Percentiles rank a stretch among this genome's conserved stretches.
These are phyloP conservation scores for Stipa capillata DNA, from an alignment of 176 grass and related monocot genomes.

Conservation along the genomic window DNA sequence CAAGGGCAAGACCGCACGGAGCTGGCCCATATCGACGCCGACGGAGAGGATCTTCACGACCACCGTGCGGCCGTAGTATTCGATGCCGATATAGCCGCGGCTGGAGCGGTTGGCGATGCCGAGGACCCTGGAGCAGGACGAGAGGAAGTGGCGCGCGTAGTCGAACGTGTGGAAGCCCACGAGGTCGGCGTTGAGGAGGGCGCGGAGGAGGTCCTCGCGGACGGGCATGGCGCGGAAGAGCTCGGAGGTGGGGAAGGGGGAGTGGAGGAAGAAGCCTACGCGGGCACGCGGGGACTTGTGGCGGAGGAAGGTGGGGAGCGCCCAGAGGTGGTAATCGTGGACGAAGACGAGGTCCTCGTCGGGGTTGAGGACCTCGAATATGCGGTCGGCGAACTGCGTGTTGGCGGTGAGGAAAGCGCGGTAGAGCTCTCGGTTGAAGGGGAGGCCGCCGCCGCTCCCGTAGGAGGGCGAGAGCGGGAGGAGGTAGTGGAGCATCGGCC, in stretches of 20 bases:
- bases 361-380: slow-evolving; percentile 39
- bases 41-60: slow-evolving; percentile 55
- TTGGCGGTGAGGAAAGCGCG: slow-evolving; percentile 38
- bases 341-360: slow-evolving; percentile 44
- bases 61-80: slow-evolving; percentile 51
- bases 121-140: slow-evolving; percentile 39
- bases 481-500: slow-evolving; percentile 53
- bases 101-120: slow-evolving; percentile 32
- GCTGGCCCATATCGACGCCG: slow-evolving; percentile 51
- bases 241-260: slow-evolving; percentile 53
- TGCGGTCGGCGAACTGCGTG: slow-evolving; percentile 40
- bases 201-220: slow-evolving; percentile 50
- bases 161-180: slow-evolving; percentile 67
- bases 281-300: slow-evolving; percentile 23
- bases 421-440: slow-evolving; percentile 15
- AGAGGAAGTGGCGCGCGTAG: slow-evolving; percentile 61
- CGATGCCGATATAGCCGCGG: slow-evolving; percentile 43
- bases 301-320: slow-evolving; percentile 48
- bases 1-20: slow-evolving; percentile 21
- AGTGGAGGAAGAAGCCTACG: slow-evolving; percentile 64
- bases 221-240: slow-evolving; percentile 46
- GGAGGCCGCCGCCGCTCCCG: slow-evolving; percentile 5
- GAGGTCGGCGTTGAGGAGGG: slow-evolving; percentile 57
- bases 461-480: slow-evolving; percentile 24
- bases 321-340: slow-evolving; percentile 55